Evolutionary conservation across 2,329 filamentous ascomycete species (phyloP).

Genomic region (Hirsutella minnesotensis): DNA sequence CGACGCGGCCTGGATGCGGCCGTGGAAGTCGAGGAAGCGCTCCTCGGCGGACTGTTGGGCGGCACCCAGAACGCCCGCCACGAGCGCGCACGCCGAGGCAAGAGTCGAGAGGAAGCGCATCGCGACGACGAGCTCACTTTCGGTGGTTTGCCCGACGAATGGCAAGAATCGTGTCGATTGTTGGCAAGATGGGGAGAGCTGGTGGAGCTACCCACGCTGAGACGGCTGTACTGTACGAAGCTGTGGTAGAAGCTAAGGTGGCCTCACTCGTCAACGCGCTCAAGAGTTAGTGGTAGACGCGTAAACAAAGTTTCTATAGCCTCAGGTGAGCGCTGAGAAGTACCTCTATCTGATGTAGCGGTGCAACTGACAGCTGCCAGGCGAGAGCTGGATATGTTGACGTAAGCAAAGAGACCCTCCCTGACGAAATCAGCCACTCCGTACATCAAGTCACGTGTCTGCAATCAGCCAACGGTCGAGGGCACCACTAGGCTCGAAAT

Average conservation of each 20-base stretch:
- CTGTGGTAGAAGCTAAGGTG: slow-evolving; percentile 20
- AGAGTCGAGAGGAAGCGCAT: slow-evolving; percentile 61
- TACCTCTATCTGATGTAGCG: no score
- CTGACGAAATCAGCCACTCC: no score
- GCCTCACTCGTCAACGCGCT: slow-evolving; percentile 10
- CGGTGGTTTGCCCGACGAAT: background rate
- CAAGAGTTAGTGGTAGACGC: background rate
- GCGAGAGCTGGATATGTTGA: no score
- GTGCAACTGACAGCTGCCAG: no score
- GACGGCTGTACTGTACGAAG: background rate
- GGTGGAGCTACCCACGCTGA: slow-evolving; percentile 1
- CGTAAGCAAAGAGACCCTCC: no score
- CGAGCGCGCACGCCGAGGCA: slow-evolving; percentile 50
- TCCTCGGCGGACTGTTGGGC: slow-evolving; percentile 53
- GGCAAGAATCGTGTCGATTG: background rate
- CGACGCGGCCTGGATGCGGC: slow-evolving; percentile 50
- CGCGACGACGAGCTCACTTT: background rate
- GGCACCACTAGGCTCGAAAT: slow-evolving; percentile 11
- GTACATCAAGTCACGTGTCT: background rate
- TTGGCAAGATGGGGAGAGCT: background rate
- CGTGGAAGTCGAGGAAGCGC: slow-evolving; percentile 60
- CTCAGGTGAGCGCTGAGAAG: no score
- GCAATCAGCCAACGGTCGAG: background rate
- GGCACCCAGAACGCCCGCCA: slow-evolving; percentile 41
- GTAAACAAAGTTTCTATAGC: background rate